A percentile compares a stretch with the other conserved stretches of the same genome.
These are phyloP conservation scores for Smallanthus sonchifolius DNA, from an alignment of 129 eudicot genomes.

Conservation along the genomic window DNA sequence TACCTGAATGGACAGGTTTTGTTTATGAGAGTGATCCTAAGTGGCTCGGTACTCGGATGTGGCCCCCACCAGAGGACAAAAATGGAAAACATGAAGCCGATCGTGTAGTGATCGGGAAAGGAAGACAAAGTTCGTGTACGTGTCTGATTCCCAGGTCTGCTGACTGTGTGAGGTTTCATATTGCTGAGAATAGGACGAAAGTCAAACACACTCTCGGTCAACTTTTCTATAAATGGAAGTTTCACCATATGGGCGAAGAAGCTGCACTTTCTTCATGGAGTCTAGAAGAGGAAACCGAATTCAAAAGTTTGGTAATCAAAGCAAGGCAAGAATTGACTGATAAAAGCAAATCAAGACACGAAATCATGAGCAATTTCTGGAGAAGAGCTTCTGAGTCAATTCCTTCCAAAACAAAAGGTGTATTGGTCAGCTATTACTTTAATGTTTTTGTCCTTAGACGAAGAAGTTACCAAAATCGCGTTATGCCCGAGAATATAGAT, in stretches of 20 bases:
- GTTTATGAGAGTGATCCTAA: constrained; percentile 54
- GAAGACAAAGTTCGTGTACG: constrained; percentile 38
- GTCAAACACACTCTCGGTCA: constrained; percentile 50
- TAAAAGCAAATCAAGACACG: constrained; percentile 22
- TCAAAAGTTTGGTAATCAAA: constrained; percentile 45
- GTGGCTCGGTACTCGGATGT: constrained; percentile 68
- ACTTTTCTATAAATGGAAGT: constrained; percentile 59
- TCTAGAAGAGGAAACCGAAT: constrained; percentile 53
- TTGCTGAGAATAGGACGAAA: constrained; percentile 55
- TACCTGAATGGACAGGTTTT: constrained; percentile 66
- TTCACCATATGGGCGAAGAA: constrained; percentile 83
- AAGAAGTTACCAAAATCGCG: constrained; percentile 74
- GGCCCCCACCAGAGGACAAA: constrained; percentile 47
- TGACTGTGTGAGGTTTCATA: constrained; percentile 66
- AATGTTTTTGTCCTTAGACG: constrained; percentile 55
- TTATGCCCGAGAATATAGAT: constrained; percentile 55
- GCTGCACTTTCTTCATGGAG: constrained; percentile 71
- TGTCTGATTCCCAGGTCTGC: constrained; percentile 50
- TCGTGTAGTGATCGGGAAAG: constrained; percentile 40
- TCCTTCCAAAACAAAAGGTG: constrained; percentile 50
- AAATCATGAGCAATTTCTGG: constrained; percentile 45
- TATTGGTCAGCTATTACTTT: constrained; percentile 75
- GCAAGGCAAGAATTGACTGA: constrained; percentile 27
- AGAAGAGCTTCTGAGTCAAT: constrained; percentile 36
- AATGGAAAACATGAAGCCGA: constrained; percentile 4